Percentiles rank a stretch among this genome's conserved stretches.
These are phyloP conservation scores for Trichosporon inkin DNA, from an alignment of 1,284 basidiomycete genomes.

Conservation along the genomic window DNA sequence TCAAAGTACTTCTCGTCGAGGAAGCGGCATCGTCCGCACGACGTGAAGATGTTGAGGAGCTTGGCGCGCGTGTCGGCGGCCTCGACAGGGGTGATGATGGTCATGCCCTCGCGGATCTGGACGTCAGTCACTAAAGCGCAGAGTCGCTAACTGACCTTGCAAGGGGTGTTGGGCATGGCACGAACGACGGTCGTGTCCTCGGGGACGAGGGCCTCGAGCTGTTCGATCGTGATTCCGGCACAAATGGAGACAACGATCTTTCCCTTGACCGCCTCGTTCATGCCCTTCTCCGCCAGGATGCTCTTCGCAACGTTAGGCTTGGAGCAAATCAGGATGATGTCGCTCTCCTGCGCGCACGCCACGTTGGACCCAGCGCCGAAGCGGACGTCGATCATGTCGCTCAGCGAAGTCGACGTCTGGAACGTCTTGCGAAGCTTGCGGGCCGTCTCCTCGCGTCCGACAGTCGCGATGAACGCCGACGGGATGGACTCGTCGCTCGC, in stretches of 20 bases:
- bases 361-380: constrained; percentile 63
- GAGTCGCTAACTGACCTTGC: constrained; percentile 63
- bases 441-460: constrained; percentile 72
- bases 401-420: constrained; percentile 55
- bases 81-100: constrained; percentile 64
- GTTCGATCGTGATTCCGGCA: constrained; percentile 85
- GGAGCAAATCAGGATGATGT: constrained; percentile 86
- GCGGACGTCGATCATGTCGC: constrained; percentile 65
- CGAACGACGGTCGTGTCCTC: constrained; percentile 79
- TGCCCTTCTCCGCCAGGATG: constrained; percentile 74
- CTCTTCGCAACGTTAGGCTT: constrained; percentile 84
- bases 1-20: constrained; percentile 97
- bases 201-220: constrained; percentile 71
- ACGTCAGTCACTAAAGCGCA: not conserved
- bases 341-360: constrained; percentile 64
- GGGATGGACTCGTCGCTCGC: constrained; percentile 66
- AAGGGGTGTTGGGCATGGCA: constrained; percentile 98
- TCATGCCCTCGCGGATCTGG: constrained; percentile 96
- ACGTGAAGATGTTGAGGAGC: constrained; percentile 87
- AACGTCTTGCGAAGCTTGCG: constrained; percentile 67
- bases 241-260: constrained; percentile 96
- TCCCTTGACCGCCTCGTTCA: constrained; percentile 76
- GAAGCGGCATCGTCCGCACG: constrained; percentile 88
- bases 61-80: constrained; percentile 60
- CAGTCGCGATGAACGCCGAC: constrained; percentile 81